Evolutionary conservation across 257 asterid species (phyloP).

Genomic region (Penstemon eatonii): DNA sequence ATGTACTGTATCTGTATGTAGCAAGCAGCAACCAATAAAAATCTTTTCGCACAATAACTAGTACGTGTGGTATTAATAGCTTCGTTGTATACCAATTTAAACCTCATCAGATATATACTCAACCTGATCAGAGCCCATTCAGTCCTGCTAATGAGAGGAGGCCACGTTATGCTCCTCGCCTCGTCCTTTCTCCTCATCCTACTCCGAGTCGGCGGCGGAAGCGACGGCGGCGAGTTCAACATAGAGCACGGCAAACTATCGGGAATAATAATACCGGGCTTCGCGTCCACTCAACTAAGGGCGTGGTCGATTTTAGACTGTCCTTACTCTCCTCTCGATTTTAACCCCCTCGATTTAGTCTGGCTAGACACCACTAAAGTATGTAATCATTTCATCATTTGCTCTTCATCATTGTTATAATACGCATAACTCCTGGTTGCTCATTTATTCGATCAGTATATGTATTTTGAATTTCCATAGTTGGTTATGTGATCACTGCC

Average conservation of each 20-base stretch:
- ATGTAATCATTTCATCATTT: slow-evolving; percentile 15
- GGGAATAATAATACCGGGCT: slow-evolving; percentile 94
- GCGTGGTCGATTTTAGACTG: slow-evolving; percentile 99
- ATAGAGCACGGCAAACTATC: slow-evolving; percentile 61
- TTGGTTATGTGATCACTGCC: too few species aligned
- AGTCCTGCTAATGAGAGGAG: slow-evolving; percentile 53
- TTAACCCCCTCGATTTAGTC: slow-evolving; percentile 96
- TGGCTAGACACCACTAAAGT: slow-evolving; percentile 98
- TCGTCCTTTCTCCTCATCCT: slow-evolving; percentile 44
- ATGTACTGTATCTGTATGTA: not conserved
- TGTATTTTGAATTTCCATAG: slow-evolving; percentile 8
- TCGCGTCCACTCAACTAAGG: slow-evolving; percentile 94
- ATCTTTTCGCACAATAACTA: not conserved
- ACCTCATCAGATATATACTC: too few species aligned
- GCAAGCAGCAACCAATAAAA: not conserved
- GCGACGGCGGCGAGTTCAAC: slow-evolving; percentile 43
- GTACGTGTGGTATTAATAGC: too few species aligned
- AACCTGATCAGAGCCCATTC: too few species aligned
- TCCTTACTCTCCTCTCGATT: slow-evolving; percentile 96
- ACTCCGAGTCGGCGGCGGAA: slow-evolving; percentile 39
- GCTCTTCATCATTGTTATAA: not conserved
- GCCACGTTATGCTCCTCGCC: slow-evolving; percentile 40
- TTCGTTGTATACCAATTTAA: too few species aligned
- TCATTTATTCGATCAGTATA: too few species aligned
- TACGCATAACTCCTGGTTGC: not conserved